Conservation (phyloP, 2,329 filamentous ascomycete genomes). For the Ceratocystis huliohia region DNA sequence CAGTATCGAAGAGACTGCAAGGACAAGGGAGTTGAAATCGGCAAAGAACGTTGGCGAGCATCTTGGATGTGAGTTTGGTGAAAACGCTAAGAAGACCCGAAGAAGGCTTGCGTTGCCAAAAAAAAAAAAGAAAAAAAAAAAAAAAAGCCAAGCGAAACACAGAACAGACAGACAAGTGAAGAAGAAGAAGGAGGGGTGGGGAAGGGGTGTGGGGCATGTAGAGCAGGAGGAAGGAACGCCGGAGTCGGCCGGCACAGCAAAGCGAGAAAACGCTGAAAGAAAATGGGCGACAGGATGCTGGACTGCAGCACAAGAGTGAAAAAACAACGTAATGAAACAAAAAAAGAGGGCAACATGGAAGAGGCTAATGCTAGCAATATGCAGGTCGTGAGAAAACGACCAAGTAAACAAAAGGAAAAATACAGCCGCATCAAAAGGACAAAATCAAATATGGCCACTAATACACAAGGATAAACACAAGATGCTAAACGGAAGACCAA, state of each 20-base stretch:
- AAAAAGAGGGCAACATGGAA: not conserved
- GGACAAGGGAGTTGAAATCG: too few relatives aligned
- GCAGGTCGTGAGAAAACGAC: not conserved
- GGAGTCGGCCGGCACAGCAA: constrained; percentile 5
- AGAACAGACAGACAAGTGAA: not conserved
- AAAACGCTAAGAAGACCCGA: not conserved
- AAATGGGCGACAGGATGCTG: not conserved
- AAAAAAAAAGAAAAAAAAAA: not conserved
- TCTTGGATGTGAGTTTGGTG: not conserved
- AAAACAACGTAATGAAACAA: constrained; percentile 9
- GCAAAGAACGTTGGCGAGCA: not conserved
- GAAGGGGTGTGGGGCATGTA: not conserved
- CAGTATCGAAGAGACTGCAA: too few relatives aligned
- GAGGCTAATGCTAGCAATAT: not conserved
- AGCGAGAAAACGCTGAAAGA: not conserved
- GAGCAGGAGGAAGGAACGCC: not conserved
- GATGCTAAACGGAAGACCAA: not conserved
- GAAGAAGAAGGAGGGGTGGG: not conserved
- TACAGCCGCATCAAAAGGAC: not conserved
- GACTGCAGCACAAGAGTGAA: not conserved
- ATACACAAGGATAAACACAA: not conserved
- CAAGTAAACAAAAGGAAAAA: not conserved
- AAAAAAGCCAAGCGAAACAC: not conserved
- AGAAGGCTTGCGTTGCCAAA: not conserved
- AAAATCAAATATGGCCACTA: not conserved